Base-by-base conservation (phyloP, 208 protist genomes). In the Crithidia fasciculata region DNA sequence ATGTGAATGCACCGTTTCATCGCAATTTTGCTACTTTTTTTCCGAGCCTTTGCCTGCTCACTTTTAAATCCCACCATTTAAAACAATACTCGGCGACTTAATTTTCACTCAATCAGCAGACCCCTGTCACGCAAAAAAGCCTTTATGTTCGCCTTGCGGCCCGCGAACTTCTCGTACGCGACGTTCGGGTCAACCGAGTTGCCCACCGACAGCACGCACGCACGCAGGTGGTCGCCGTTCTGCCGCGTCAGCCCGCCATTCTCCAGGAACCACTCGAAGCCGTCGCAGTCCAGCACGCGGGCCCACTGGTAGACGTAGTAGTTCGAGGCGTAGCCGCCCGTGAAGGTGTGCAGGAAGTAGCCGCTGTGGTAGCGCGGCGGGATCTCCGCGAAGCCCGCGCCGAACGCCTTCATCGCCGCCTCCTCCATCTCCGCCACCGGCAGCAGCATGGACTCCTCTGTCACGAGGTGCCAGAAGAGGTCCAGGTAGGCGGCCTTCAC, bases 301-400 rank as follows among this genome's bases (percentile, higher is more conserved):
- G 88, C 90, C 84, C 81, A 86, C 63, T 83, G 79, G 76, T 95
- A 95, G 16, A 69, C 69, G 73, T 91, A 92, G 82, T 93, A 95
- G 36, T 84, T 84, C 8, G 86, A 73, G 12, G 77, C 40, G 76
- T 95, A 95, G 15, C 81, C 88, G 28, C 90, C 86, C 6, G 68
- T 58, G 49, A 94, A 94, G 41, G 88, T 86, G 81, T 95, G 86
- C 12, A 65, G 15, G 62, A 92, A 92, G 50, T 62, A 77, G 58
- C 62, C 78, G 39, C 83, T 86, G 71, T 79, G 81, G 59, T 86
- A 81, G 41, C 81, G 81, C 5, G 80, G 75, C 12, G 86, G 84
- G 18, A 44, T 54, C 47, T 77, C 52, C 3, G 62, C 3, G 16
- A 63, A n/a, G 2, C 69, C 72, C n/a, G 81, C 43, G 7, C 57